These are phyloP conservation scores for Abrus precatorius DNA, from an alignment of 306 rosid genomes.

Conservation along the genomic window DNA sequence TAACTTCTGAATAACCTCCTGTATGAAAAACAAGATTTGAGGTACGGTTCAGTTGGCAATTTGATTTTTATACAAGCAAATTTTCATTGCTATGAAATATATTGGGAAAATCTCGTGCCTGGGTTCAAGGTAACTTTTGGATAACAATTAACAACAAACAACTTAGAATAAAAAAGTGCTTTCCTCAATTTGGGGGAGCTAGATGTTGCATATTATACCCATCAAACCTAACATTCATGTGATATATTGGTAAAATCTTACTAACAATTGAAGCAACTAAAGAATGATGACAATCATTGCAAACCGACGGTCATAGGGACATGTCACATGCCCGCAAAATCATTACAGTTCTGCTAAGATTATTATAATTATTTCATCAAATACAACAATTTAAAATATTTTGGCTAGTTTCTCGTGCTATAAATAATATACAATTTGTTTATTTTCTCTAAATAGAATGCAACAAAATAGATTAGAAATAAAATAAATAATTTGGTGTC, in stretches of 20 bases:
- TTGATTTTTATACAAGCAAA: background rate
- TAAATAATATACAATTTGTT: too few species aligned
- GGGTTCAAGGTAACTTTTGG: background rate
- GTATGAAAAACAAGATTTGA: background rate
- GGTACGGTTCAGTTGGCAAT: background rate
- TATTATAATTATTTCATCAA: background rate
- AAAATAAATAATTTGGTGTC: too few species aligned
- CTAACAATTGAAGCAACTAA: constrained; percentile 29
- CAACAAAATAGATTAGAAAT: too few species aligned
- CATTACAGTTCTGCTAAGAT: background rate
- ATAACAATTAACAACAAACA: background rate
- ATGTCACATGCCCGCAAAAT: constrained; percentile 11
- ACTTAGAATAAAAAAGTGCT: background rate
- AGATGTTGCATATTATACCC: background rate
- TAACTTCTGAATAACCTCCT: too few species aligned
- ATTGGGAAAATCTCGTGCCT: too few species aligned
- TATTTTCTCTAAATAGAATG: too few species aligned
- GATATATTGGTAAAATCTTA: background rate
- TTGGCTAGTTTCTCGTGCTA: background rate
- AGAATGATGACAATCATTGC: constrained; percentile 35
- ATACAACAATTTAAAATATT: background rate
- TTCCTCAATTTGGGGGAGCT: background rate
- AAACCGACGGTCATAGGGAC: background rate
- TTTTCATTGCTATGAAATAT: background rate
- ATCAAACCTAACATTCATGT: background rate